Base-by-base conservation (phyloP, 1,284 basidiomycete genomes). In the Mycosarcoma mackinlayi region DNA sequence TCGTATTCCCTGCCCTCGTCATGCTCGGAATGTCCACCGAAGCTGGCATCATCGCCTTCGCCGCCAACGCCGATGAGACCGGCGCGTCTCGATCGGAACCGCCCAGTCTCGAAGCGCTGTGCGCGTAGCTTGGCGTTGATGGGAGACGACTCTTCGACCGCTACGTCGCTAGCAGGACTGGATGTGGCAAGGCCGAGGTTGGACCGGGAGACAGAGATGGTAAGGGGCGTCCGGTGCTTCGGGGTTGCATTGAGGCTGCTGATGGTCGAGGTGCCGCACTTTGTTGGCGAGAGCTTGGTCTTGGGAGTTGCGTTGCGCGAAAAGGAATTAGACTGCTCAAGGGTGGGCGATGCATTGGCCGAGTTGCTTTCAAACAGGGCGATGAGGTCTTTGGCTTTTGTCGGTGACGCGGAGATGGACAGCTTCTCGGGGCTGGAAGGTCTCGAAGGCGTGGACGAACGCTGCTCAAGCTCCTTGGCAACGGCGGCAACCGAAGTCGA, bases 321-420 rank as follows among this genome's bases (percentile, higher is more conserved):
- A 48, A 64, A 25, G 11, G 48, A 56, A 14, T 33, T 33, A 9
- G 60, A 55, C 9, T 59, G 66, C 16, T 64, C 66, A 24, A 40
- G 31, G 14, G 47, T 49, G n/a, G 68, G 63, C 13, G 67, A 57
- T 1, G 44, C 42, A 3, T 48, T 61, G 34, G 67, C 59, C 9
- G 63, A 71, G 35, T 46, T 63, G 48, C 53, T 62, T 47, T 77
- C 75, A 38, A 76, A 77, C 65, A 75, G 65, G 18, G 48, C 53
- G 40, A 77, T 77, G 30, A 77, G 58, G 37, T 77, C 75, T 28
- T 74, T 73, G 24, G 75, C 73, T 44, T 73, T 73, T 24, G 59
- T 74, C n/a, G 75, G 75, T 6, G 75, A 73, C 1, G 56, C 37
- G 5, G 70, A 64, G 18, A 64, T 47, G 1, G 56, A 34, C n/a